Evolutionary conservation across 306 rosid species (phyloP), one percentile per base, ranked within the genome.

Genomic region (Pyrus communis): DNA sequence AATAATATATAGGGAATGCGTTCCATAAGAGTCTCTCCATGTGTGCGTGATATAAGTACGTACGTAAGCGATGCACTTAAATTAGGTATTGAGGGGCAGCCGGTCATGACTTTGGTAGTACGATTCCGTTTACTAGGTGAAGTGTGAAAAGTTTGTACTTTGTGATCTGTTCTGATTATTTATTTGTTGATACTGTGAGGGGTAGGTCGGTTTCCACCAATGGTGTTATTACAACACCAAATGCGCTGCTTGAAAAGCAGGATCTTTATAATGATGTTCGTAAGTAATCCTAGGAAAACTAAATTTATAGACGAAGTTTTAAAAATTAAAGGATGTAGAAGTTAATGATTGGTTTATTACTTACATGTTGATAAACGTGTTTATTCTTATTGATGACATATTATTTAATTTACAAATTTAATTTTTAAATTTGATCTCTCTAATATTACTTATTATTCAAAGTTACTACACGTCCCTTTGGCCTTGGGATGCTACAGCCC

Each of bases 281-380:
- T 7, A 0, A 38, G 0, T 7, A 7, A 38, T 38, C 0, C 2
- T 7, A 38, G 0, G 2, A 5, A 38, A 7, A 38, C 0, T 38
- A 38, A 38, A 38, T 38, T 38, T 38, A 2, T 35, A 35, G 9
- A 0, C 0, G 7, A 35, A 35, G 0, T 35, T 35, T 35, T 35
- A 0, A 35, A 33, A 35, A 35, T 0, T 35, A 35, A 35, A 35
- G 0, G 0, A 35, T 1, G 9, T 35, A 2, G 0, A 35, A 35
- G 9, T 7, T 35, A 0, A 35, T 35, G 2, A 35, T 35, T 35
- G 9, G 9, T 7, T 35, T 35, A 35, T 35, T 35, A 35, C 9
- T 35, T 35, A 35, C 2, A 35, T 2, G 9, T 35, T 35, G 40
- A 35, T 35, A 35, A 35, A 7, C 9, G 0, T 35, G 2, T 0